Base-by-base conservation (phyloP, 1,284 basidiomycete species). In the Sanguinoderma infundibulare region DNA sequence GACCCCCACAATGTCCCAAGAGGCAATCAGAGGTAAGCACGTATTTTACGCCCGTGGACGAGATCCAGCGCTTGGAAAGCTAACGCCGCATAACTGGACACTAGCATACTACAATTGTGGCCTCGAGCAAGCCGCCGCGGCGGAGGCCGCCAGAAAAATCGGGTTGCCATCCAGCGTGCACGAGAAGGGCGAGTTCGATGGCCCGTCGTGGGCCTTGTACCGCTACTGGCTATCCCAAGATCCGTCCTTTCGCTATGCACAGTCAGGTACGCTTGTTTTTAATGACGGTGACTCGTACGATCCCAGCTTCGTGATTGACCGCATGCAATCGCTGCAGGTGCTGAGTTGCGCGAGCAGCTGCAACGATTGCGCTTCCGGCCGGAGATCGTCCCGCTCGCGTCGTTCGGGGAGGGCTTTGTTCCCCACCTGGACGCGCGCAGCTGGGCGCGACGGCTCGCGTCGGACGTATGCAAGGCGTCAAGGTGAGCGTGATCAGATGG, bases 91-190 rank as follows among this genome's bases (percentile, higher is more conserved):
- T n/a, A n/a, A n/a, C n/a, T n/a, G n/a, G n/a, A n/a, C n/a, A n/a
- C n/a, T n/a, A 56, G 55, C 35, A 10, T 56, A 38, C 46, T 56
- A 49, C 55, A 50, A 47, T 34, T 49, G 55, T 36, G 55, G 55
- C 26, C 46, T 56, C 9, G 34, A 56, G 3, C 35, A 56, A n/a
- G 26, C 46, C 2, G 55, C 55, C 3, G 55, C 44, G 3, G 44
- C 15, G 24, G 35, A 56, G 10, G 55, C 55, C 7, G 44, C 55
- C 4, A 36, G 55, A 26, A n/a, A 12, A 15, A 14, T 56, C 12
- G 46, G 55, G 26, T 15, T 46, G n/a, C 55, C 44, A 35, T 17
- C 55, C 26, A 17, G 35, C 15, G 14, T 47, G 28, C 36, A 28
- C 46, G 24, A 49, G 12, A 22, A 35, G 24, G 22, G 34, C 22